Base-by-base conservation (phyloP, 2,329 filamentous ascomycete genomes). In the Chalara sp. region DNA sequence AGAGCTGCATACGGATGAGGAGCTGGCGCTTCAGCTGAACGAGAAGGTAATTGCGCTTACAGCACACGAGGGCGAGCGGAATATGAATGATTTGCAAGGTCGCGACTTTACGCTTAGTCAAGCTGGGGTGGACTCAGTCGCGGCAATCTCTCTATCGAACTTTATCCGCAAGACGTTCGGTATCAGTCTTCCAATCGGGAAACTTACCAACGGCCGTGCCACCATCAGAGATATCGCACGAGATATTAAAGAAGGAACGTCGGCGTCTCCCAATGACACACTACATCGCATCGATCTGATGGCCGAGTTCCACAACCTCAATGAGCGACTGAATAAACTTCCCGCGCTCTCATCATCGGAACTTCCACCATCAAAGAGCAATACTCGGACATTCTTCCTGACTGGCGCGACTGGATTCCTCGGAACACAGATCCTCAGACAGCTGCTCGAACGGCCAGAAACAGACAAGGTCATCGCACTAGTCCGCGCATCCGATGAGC, bases 391-490 rank as follows among this genome's bases (percentile, higher is more conserved):
- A 35, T 47, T 61, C 12, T 44, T 72, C 3, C 49, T 74, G 3
- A 75, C 71, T 0, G 72, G 72, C 1, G 61, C 67, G 1, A 68
- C 68, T 1, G 70, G 69, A 0, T 74, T 72, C 47, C 59, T 78
- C 1, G 72, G 67, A 5, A 48, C 56, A 4, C 51, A 67, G 6
- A 49, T 79, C 29, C 59, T 77, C 5, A 43, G 47, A 21, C 54
- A 62, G 13, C 41, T 61, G 5, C 51, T 57, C n/a, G 35, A 35
- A 7, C 41, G 40, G 8, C 28, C 32, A 7, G 29, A 41, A 5
- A 39, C 58, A 12, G 29, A 44, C 5, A 62, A 54, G n/a, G 47
- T 60, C 6, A 50, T 63, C 30, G 49, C 55, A 6, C 59, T 49
- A n/a, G 57, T 63, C 10, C 55, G 61, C 8, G 58, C 47, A 6